These are phyloP conservation scores for Tetrahymena malaccensis DNA, from an alignment of 73 alveolate species.

Conservation along the genomic window DNA sequence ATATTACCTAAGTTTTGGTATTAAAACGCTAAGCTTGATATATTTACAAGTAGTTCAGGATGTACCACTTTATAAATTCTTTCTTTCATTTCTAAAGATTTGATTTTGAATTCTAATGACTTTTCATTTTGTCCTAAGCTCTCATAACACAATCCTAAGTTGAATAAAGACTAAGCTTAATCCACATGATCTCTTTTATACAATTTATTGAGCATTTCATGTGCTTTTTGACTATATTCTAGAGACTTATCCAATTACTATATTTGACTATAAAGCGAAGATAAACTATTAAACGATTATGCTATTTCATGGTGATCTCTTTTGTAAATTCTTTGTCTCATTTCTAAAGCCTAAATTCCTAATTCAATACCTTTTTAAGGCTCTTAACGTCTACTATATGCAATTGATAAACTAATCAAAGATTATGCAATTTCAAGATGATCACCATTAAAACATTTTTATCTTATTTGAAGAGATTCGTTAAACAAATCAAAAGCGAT, in stretches of 20 bases:
- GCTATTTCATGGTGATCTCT: neutral
- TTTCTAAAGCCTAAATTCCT: neutral
- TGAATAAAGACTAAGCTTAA: neutral
- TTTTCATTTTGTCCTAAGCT: neutral
- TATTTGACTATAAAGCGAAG: neutral
- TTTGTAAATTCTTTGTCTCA: neutral
- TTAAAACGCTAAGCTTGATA: neutral
- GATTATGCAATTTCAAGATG: neutral
- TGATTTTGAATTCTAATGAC: neutral
- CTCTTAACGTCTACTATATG: neutral
- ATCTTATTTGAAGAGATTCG: neutral
- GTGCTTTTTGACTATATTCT: neutral
- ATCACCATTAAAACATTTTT: neutral
- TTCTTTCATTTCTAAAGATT: neutral
- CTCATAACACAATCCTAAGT: neutral
- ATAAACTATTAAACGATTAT: neutral
- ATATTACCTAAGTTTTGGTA: no score
- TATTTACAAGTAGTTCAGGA: neutral
- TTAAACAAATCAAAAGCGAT: neutral
- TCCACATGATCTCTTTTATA: neutral
- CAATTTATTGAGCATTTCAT: neutral
- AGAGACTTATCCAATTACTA: neutral
- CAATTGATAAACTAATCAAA: neutral
- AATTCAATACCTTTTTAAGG: neutral
- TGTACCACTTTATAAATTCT: neutral